Conservation (phyloP, 2,329 filamentous ascomycete genomes). For the Mycosphaerelloides madeirae region DNA sequence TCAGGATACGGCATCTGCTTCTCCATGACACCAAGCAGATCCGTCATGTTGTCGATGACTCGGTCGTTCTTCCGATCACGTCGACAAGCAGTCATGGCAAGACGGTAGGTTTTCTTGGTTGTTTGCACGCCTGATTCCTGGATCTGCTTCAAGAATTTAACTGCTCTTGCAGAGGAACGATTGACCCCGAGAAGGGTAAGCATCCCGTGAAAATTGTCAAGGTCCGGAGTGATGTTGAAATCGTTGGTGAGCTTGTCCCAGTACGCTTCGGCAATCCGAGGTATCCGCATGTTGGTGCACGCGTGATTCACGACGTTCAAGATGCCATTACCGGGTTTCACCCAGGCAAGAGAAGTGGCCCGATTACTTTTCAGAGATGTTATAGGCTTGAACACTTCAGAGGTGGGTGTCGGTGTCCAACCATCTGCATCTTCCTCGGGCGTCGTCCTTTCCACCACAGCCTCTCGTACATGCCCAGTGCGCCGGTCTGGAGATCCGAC, state of each 20-base stretch:
- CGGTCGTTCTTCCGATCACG: slow-evolving; percentile 73
- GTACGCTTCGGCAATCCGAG: slow-evolving; percentile 64
- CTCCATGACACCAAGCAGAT: slow-evolving; percentile 62
- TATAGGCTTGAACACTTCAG: slow-evolving; percentile 27
- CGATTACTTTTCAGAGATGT: slow-evolving; percentile 14
- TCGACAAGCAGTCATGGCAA: slow-evolving; percentile 69
- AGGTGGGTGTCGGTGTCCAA: slow-evolving; percentile 25
- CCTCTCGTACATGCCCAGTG: slow-evolving; percentile 27
- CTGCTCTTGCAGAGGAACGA: slow-evolving; percentile 59
- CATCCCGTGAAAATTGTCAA: slow-evolving; percentile 63
- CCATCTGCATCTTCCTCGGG: slow-evolving; percentile 16
- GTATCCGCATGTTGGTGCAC: slow-evolving; percentile 56
- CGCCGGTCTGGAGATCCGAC: slow-evolving; percentile 28
- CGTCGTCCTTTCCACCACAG: slow-evolving; percentile 9
- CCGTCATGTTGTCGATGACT: slow-evolving; percentile 59
- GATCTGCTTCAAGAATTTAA: slow-evolving; percentile 51
- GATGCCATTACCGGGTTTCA: slow-evolving; percentile 49
- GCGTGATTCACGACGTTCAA: slow-evolving; percentile 67
- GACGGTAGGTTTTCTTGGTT: slow-evolving; percentile 55
- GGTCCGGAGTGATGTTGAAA: slow-evolving; percentile 64
- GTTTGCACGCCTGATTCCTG: slow-evolving; percentile 27
- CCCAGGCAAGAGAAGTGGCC: slow-evolving; percentile 34
- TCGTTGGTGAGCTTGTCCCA: slow-evolving; percentile 66
- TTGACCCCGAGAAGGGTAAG: slow-evolving; percentile 62
- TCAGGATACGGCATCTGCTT: slow-evolving; percentile 45